A percentile compares a stretch with the other conserved stretches of the same genome.
phyloP scores from a whole-genome alignment of 1,139 yeast genomes.

The Diutina rugosa region DNA sequence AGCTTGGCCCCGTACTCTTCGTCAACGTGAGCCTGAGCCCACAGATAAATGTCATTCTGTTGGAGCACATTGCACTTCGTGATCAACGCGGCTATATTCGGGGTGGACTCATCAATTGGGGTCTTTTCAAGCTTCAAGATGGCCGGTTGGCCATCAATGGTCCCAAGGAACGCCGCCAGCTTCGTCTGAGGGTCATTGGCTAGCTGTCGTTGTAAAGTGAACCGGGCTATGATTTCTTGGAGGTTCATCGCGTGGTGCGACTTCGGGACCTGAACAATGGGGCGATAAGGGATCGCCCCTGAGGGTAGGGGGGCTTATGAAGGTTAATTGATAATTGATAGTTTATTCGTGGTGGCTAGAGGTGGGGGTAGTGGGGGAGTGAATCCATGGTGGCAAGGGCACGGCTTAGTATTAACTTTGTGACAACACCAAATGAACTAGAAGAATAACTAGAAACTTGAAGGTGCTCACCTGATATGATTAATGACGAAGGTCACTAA shows the following conservation, averaged over 20 bases:
- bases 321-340: too few relatives aligned
- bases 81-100: constrained; percentile 13
- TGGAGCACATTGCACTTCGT: constrained; percentile 35
- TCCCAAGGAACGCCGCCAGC: constrained; percentile 50
- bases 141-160: constrained; percentile 45
- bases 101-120: constrained; percentile 16
- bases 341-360: too few relatives aligned
- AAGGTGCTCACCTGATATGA: too few relatives aligned
- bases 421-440: too few relatives aligned
- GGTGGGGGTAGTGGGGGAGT: too few relatives aligned
- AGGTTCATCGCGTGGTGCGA: neutral
- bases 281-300: neutral
- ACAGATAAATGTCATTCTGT: constrained; percentile 68
- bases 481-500: too few relatives aligned
- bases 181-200: constrained; percentile 55
- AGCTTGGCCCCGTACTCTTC: constrained; percentile 52
- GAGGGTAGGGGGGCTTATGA: neutral
- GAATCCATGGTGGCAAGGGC: too few relatives aligned
- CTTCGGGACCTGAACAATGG: neutral
- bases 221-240: neutral
- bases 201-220: constrained; percentile 16
- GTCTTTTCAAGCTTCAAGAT: constrained; percentile 68
- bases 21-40: constrained; percentile 52
- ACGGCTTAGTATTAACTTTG: too few relatives aligned
- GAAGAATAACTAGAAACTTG: too few relatives aligned